These are phyloP conservation scores for Articulospora tetracladia DNA, from an alignment of 495 filamentous ascomycete genomes.

Conservation along the genomic window DNA sequence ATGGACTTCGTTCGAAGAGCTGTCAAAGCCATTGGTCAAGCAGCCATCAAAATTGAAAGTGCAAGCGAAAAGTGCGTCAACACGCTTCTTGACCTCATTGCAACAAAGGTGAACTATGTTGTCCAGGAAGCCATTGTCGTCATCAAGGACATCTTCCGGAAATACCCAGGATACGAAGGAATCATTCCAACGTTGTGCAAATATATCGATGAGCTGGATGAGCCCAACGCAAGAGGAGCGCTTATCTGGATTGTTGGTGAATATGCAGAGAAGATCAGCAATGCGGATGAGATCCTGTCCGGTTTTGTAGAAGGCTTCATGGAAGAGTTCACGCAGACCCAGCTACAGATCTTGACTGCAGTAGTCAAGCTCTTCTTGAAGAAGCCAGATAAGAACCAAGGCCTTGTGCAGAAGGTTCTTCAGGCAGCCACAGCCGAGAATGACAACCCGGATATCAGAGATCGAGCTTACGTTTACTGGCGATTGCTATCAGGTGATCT, in stretches of 20 bases:
- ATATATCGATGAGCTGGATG: slow-evolving; percentile 95
- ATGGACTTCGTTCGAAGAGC: slow-evolving; percentile 98
- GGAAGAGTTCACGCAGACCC: slow-evolving; percentile 90
- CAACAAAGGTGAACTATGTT: slow-evolving; percentile 97
- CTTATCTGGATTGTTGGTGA: slow-evolving; percentile 99
- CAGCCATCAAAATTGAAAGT: slow-evolving; percentile 95
- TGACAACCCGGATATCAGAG: slow-evolving; percentile 95
- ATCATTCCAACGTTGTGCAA: slow-evolving; percentile 96
- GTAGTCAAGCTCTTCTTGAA: slow-evolving; percentile 98
- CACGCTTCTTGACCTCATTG: slow-evolving; percentile 86
- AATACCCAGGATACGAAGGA: slow-evolving; percentile 96
- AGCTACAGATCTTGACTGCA: slow-evolving; percentile 92
- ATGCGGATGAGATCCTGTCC: slow-evolving; percentile 84
- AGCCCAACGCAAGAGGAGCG: slow-evolving; percentile 85
- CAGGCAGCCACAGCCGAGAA: slow-evolving; percentile 90
- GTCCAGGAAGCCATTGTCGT: slow-evolving; percentile 98
- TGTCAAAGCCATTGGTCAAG: slow-evolving; percentile 92
- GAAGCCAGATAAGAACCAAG: slow-evolving; percentile 82
- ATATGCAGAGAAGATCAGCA: slow-evolving; percentile 98
- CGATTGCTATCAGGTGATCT: slow-evolving; percentile 91
- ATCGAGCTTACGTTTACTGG: slow-evolving; percentile 98
- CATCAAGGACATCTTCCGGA: slow-evolving; percentile 97
- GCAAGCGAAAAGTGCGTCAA: slow-evolving; percentile 95
- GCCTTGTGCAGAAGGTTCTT: slow-evolving; percentile 87
- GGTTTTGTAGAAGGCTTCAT: slow-evolving; percentile 89